Evolutionary conservation across 208 protist species (phyloP), one percentile per base, ranked within the genome.

Genomic region (Jaenimonas drosophilae): DNA sequence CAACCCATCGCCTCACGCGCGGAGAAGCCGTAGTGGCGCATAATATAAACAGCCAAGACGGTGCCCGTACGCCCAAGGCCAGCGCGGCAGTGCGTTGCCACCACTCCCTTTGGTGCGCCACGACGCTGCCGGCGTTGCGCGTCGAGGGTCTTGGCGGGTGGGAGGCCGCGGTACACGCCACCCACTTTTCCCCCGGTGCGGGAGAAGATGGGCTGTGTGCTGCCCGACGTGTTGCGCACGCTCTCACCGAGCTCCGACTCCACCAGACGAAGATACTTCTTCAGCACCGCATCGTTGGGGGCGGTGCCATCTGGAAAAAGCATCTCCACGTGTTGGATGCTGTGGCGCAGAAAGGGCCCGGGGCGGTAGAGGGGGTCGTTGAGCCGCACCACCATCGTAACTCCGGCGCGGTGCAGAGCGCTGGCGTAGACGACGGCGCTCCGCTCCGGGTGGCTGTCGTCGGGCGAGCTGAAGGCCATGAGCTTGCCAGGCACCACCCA

Each of bases 41-140:
- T 97, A 44, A 97, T 65, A 49, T 91, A 96, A 14, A 74, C 64
- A 0, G 52, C 81, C 33, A 97, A 93, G 7, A 98, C 52, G 5
- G 95, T 97, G 14, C 96, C 96, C n/a, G 96, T 98, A 29, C 96
- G 62, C 28, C 96, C 96, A 6, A 98, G 70, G 11, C 96, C 96
- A 0, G 96, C 94, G 36, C 94, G 92, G 56, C 96, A 98, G 68
- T 98, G 96, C 23, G 98, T 77, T 14, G 95, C 94, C 3, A 97
- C 70, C 0, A 64, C 70, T 19, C 80, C 73, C 17, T 24, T 32
- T 9, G 42, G 28, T 28, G 28, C 27, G 7, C 0, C 21, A 9
- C 2, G 44, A 38, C 2, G 44, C 29, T 26, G 44, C 9, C 44
- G 36, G 1, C 43, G 44, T 5, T 5, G 17, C 9, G 33, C 24